Base-by-base conservation (phyloP, 2,329 filamentous ascomycete genomes). In the Thermoascus crustaceus region DNA sequence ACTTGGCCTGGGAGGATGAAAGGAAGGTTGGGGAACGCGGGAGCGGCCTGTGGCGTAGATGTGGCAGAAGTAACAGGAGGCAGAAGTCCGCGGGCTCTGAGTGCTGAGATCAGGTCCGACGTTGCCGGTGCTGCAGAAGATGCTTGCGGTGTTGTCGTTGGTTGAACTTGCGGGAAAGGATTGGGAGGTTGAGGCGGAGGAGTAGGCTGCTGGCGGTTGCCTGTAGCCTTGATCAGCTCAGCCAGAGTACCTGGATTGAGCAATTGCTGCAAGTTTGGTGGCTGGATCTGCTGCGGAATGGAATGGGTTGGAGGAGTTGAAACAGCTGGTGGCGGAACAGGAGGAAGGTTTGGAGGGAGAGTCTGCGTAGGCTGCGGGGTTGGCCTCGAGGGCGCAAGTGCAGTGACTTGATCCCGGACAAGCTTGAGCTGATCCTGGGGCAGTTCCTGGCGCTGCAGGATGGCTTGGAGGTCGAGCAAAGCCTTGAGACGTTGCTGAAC, bases 401-500 rank as follows among this genome's bases (percentile, higher is more conserved):
- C 78, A 60, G 82, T 78, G 61, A 95, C 80, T 73, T 91, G 85
- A 58, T 82, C 80, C 63, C 82, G 85, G 63, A 94, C 83, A 59
- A 83, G 76, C 63, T 83, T 78, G 57, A 94, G 73, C 66, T 94
- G 84, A 54, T 88, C 80, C 51, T 79, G 78, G 40, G 81, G 81
- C 57, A 94, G 71, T 55, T 80, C 79, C 61, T 86, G 82, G 49
- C 73, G 80, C 59, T 84, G 78, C 55, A 95, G 69, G 47, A 89
- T 76, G 48, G 73, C 78, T 66, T 94, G 85, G 45, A 96, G 74
- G 61, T 91, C 85, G 62, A 88, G 69, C 49, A 95, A 75, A 44
- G 87, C 86, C 65, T 85, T 84, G 54, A 94, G 69, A 64, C 83
- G 85, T 54, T 77, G 80, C 58, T 85, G 81, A 56, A 85, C 73